These are phyloP conservation scores for Cercospora janseana DNA, from an alignment of 2,329 filamentous ascomycete species.

Conservation along the genomic window DNA sequence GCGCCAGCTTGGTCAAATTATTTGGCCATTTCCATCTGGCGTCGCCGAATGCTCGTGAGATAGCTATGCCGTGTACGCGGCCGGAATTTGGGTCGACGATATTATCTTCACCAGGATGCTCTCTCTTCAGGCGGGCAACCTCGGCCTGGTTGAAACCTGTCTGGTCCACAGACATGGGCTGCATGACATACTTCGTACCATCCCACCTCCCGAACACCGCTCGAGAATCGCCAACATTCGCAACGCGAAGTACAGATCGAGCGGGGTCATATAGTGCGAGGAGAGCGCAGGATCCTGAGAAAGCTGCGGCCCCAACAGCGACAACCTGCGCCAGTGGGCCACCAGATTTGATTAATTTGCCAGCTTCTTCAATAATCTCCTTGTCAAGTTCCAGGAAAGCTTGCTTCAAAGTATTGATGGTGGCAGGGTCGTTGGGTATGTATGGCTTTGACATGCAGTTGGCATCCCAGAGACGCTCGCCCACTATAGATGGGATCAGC, in stretches of 20 bases:
- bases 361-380: slow-evolving; percentile 35
- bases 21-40: slow-evolving; percentile 65
- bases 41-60: slow-evolving; percentile 68
- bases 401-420: slow-evolving; percentile 41
- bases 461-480: slow-evolving; percentile 22
- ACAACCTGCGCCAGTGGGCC: slow-evolving; percentile 24
- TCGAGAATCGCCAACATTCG: slow-evolving; percentile 66
- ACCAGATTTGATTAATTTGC: slow-evolving; percentile 22
- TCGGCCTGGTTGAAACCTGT: slow-evolving; percentile 63
- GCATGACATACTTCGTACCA: slow-evolving; percentile 50
- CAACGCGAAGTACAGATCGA: slow-evolving; percentile 57
- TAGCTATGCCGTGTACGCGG: slow-evolving; percentile 59
- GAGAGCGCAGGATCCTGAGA: slow-evolving; percentile 62
- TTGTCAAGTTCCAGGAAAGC: slow-evolving; percentile 44
- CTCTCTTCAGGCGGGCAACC: slow-evolving; percentile 52
- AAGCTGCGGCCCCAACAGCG: slow-evolving; percentile 39
- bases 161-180: slow-evolving; percentile 62
- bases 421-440: slow-evolving; percentile 29
- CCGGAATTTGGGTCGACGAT: slow-evolving; percentile 56
- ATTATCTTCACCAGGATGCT: slow-evolving; percentile 66
- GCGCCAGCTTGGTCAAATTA: slow-evolving; percentile 47
- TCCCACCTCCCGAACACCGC: slow-evolving; percentile 60
- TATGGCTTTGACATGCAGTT: slow-evolving; percentile 28
- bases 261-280: slow-evolving; percentile 61
- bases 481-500: slow-evolving; percentile 27